Conservation (phyloP, 2,329 filamentous ascomycete genomes). For the Microdochium bolleyi region DNA sequence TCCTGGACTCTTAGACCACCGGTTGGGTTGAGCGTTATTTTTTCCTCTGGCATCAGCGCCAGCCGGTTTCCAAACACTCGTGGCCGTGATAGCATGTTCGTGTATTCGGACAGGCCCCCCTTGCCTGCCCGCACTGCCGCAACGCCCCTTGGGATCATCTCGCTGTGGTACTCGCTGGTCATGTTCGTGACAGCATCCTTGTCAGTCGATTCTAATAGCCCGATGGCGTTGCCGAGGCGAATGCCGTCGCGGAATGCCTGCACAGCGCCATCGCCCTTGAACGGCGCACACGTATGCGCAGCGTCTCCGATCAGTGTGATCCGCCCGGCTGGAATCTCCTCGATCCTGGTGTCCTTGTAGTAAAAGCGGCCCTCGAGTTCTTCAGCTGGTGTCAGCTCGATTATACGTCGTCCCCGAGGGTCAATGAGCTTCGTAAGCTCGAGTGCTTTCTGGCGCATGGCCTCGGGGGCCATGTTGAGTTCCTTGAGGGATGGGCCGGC, state of each 20-base stretch:
- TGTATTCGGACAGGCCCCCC: not conserved
- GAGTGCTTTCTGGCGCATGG: not conserved
- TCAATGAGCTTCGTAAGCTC: not conserved
- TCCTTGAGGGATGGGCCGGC: slow-evolving; percentile 18
- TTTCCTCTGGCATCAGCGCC: not conserved
- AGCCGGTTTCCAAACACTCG: not conserved
- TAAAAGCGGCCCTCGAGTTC: not conserved
- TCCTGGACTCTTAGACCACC: not conserved
- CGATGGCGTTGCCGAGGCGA: not conserved
- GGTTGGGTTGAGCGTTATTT: not conserved
- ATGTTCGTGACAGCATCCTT: not conserved
- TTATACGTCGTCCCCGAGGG: not conserved
- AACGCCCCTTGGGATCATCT: not conserved
- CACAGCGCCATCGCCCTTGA: not conserved
- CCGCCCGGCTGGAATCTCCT: not conserved
- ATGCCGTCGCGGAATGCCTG: not conserved
- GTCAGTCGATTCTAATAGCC: not conserved
- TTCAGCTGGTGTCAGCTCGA: not conserved
- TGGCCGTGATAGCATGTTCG: not conserved
- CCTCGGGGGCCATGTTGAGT: slow-evolving; percentile 13
- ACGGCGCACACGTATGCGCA: not conserved
- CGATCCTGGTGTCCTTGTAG: not conserved
- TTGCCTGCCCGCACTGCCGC: not conserved
- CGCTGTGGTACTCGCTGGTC: not conserved
- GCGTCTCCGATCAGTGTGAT: slow-evolving; percentile 1